phyloP scores from a whole-genome alignment of 345 rosid genomes.

The Abelmoschus esculentus region DNA sequence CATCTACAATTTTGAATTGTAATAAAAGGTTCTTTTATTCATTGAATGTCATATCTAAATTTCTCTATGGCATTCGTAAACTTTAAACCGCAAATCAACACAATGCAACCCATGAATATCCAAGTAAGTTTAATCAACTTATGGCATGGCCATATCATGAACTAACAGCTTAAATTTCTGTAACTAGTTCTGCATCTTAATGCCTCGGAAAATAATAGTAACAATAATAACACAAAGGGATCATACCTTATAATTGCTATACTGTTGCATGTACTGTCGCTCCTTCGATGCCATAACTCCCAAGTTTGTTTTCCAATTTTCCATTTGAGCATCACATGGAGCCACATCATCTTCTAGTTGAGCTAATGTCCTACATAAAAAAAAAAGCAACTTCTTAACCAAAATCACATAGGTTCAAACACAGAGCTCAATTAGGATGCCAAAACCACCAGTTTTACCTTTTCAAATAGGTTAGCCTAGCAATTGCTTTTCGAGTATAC shows the following conservation, averaged over 20 bases:
- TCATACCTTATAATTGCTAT: constrained; percentile 73
- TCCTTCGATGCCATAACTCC: constrained; percentile 94
- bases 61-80: neutral
- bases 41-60: neutral
- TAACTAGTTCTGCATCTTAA: neutral
- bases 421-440: neutral
- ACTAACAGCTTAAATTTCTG: neutral
- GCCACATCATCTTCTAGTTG: constrained; percentile 87
- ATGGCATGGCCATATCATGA: neutral
- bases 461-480: constrained; percentile 79
- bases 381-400: neutral
- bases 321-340: constrained; percentile 68
- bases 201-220: neutral
- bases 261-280: constrained; percentile 74
- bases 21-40: neutral
- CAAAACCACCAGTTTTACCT: constrained; percentile 32
- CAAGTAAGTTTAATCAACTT: neutral
- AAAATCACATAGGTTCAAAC: neutral
- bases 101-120: neutral
- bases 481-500: constrained; percentile 84
- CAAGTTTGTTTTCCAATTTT: constrained; percentile 69
- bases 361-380: constrained; percentile 54
- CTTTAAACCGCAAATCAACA: neutral
- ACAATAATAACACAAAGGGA: constrained; percentile 1
- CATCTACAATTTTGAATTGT: neutral